A percentile compares a stretch with the other conserved stretches of the same genome.
These are phyloP conservation scores for Microcyclospora tardicrescens DNA, from an alignment of 2,329 filamentous ascomycete species.

Conservation along the genomic window DNA sequence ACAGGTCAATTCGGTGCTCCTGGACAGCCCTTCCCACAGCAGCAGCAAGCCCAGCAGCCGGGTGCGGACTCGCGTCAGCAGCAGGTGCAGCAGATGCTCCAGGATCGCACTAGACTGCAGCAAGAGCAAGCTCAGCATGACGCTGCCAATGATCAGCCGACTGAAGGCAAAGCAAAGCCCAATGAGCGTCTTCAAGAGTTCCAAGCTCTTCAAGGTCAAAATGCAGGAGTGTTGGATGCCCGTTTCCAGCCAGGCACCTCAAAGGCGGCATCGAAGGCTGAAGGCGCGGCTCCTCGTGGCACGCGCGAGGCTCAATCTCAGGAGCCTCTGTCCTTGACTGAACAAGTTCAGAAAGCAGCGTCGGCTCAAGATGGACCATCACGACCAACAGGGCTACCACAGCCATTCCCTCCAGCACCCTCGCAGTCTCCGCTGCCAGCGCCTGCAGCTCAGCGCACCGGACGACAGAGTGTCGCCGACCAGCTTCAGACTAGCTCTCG, in stretches of 20 bases:
- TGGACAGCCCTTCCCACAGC: slow-evolving; percentile 32
- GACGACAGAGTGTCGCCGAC: slow-evolving; percentile 69
- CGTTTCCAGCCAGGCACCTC: slow-evolving; percentile 9
- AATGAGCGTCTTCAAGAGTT: slow-evolving; percentile 72
- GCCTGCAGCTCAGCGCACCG: slow-evolving; percentile 70
- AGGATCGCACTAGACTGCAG: slow-evolving; percentile 46
- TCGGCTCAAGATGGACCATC: slow-evolving; percentile 46
- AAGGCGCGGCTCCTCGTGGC: slow-evolving; percentile 13
- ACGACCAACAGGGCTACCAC: slow-evolving; percentile 49
- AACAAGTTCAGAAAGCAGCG: slow-evolving; percentile 69
- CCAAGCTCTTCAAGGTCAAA: slow-evolving; percentile 52
- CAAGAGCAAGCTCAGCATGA: slow-evolving; percentile 49
- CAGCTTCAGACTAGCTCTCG: slow-evolving; percentile 49
- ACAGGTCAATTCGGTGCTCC: slow-evolving; percentile 36
- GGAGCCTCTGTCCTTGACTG: slow-evolving; percentile 57
- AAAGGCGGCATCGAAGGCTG: slow-evolving; percentile 20
- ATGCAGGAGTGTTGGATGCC: slow-evolving; percentile 5
- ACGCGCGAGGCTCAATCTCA: slow-evolving; percentile 19
- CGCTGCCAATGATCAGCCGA: slow-evolving; percentile 28
- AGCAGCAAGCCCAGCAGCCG: slow-evolving; percentile 25
- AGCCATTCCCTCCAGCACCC: slow-evolving; percentile 61
- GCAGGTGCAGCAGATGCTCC: slow-evolving; percentile 47
- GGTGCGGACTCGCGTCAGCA: slow-evolving; percentile 38
- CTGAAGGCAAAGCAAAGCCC: slow-evolving; percentile 32
- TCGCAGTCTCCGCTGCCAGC: slow-evolving; percentile 75